phyloP scores from a whole-genome alignment of 2,329 filamentous ascomycete species.

The Drechmeria coniospora region DNA sequence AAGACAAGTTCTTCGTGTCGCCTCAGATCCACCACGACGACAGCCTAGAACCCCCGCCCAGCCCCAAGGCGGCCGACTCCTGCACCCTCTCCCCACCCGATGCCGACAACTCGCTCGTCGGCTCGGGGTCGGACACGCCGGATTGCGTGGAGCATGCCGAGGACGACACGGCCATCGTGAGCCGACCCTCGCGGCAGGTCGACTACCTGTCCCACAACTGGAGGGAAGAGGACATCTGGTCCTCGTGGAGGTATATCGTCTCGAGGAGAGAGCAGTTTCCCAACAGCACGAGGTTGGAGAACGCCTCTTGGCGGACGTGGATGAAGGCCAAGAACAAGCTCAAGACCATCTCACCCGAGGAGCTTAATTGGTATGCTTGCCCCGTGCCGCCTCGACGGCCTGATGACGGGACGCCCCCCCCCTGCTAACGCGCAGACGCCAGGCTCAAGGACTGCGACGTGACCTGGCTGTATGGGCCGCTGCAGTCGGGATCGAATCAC shows the following conservation, averaged over 20 bases:
- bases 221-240: slow-evolving; percentile 94
- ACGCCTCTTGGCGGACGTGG: slow-evolving; percentile 96
- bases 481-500: slow-evolving; percentile 56
- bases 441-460: slow-evolving; percentile 97
- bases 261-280: slow-evolving; percentile 64
- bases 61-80: slow-evolving; percentile 33
- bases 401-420: no score
- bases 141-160: slow-evolving; percentile 46
- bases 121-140: slow-evolving; percentile 43
- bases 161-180: slow-evolving; percentile 64
- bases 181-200: slow-evolving; percentile 73
- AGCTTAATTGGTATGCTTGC: slow-evolving; percentile 63
- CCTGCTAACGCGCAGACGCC: slow-evolving; percentile 15
- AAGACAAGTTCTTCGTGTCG: slow-evolving; percentile 27
- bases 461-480: slow-evolving; percentile 89
- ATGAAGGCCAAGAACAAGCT: slow-evolving; percentile 80
- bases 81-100: slow-evolving; percentile 38
- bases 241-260: slow-evolving; percentile 88
- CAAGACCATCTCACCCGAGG: slow-evolving; percentile 78
- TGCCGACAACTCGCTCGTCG: slow-evolving; percentile 31
- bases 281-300: slow-evolving; percentile 73
- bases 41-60: slow-evolving; percentile 32
- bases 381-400: no score
- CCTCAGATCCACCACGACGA: slow-evolving; percentile 18
- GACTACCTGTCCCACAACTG: slow-evolving; percentile 90